phyloP scores from a whole-genome alignment of 495 filamentous ascomycete genomes.

The Neurospora pannonica region DNA sequence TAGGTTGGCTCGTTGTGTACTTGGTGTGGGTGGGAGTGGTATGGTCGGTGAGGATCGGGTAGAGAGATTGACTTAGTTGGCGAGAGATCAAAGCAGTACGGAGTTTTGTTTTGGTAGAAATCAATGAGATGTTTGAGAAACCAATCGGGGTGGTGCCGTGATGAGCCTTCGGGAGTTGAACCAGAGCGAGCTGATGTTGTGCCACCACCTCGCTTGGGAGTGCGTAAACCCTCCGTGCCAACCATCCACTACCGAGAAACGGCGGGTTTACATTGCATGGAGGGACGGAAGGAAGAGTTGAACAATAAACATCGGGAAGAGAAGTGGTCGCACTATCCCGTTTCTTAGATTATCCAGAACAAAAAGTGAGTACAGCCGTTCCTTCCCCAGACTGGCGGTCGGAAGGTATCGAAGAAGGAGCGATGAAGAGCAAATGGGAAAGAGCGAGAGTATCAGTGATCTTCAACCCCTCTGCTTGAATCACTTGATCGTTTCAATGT shows the following conservation, averaged over 20 bases:
- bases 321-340: neutral
- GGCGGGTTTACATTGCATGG: neutral
- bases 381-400: neutral
- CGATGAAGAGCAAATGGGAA: neutral
- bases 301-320: neutral
- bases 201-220: neutral
- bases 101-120: neutral
- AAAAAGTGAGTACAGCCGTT: neutral
- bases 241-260: neutral
- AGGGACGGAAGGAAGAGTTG: neutral
- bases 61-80: too few species aligned
- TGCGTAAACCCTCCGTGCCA: neutral
- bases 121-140: neutral
- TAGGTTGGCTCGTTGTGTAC: neutral
- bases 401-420: neutral
- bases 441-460: neutral
- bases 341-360: neutral
- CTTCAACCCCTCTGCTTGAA: neutral
- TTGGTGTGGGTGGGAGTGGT: neutral
- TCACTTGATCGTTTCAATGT: neutral
- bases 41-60: neutral
- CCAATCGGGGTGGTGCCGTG: neutral
- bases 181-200: neutral
- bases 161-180: neutral
- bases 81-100: neutral